phyloP scores from a whole-genome alignment of 2,329 filamentous ascomycete species.

The Aspergillus thermomutatus region DNA sequence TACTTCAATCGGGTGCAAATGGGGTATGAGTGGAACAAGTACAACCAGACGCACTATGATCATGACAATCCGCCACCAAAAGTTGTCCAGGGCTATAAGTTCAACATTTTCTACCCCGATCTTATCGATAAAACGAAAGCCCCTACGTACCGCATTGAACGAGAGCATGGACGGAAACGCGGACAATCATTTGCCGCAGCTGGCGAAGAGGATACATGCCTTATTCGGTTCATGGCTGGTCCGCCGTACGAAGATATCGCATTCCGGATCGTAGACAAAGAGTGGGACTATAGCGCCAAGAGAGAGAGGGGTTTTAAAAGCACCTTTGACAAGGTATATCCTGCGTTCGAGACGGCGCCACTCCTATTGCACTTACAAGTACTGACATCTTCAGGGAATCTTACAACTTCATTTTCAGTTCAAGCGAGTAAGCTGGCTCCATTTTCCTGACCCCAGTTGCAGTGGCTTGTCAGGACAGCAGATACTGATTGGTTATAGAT shows the following conservation, averaged over 20 bases:
- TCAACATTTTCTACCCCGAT: slow-evolving; percentile 99
- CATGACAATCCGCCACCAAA: slow-evolving; percentile 97
- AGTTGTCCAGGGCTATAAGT: slow-evolving; percentile 98
- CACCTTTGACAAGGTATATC: slow-evolving; percentile 89
- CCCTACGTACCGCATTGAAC: slow-evolving; percentile 92
- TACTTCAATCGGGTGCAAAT: slow-evolving; percentile 99
- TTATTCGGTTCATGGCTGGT: slow-evolving; percentile 93
- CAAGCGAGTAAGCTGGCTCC: slow-evolving; percentile 71
- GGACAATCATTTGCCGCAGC: slow-evolving; percentile 91
- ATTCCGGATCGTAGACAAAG: slow-evolving; percentile 94
- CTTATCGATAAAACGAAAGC: slow-evolving; percentile 92
- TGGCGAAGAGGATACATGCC: slow-evolving; percentile 93
- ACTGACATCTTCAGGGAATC: slow-evolving; percentile 65
- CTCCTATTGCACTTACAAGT: slow-evolving; percentile 1
- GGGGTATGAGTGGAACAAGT: slow-evolving; percentile 99
- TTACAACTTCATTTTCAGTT: slow-evolving; percentile 97
- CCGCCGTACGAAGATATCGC: slow-evolving; percentile 96
- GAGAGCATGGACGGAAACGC: slow-evolving; percentile 82
- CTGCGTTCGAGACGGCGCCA: neutral
- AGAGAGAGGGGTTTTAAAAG: slow-evolving; percentile 91
- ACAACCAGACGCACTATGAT: slow-evolving; percentile 99
- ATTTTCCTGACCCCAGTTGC: slow-evolving; percentile 2
- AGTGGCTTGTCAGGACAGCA: neutral
- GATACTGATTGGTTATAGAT: slow-evolving; percentile 29
- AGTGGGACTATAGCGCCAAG: slow-evolving; percentile 98